Percentiles rank a stretch among this genome's conserved stretches.
Evolutionary conservation across 352 stramenopile species (phyloP).

Genomic region (Phytophthora vignae): DNA sequence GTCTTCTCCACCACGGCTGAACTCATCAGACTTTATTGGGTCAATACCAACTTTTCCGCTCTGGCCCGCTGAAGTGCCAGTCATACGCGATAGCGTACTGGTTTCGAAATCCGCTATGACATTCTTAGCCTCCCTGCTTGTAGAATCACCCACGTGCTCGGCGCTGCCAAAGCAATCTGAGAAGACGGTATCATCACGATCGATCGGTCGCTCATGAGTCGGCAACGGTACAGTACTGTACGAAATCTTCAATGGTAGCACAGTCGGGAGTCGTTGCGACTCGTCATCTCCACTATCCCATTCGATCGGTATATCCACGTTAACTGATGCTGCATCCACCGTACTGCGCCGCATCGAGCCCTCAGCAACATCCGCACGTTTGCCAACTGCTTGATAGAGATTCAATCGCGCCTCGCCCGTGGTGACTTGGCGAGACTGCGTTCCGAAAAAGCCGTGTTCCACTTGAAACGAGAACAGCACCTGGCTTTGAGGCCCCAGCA

Average conservation of each 20-base stretch:
- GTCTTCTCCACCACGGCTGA: not conserved
- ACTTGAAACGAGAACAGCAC: slow-evolving; percentile 29
- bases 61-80: not conserved
- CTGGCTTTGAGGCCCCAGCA: slow-evolving; percentile 25
- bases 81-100: not conserved
- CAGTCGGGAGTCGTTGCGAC: not conserved
- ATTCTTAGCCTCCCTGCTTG: not conserved
- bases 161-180: not conserved
- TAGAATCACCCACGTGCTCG: not conserved
- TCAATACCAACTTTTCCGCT: not conserved
- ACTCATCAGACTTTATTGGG: not conserved
- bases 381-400: slow-evolving; percentile 15
- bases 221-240: not conserved
- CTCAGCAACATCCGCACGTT: not conserved
- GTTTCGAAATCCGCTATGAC: too few relatives aligned
- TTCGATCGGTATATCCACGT: slow-evolving; percentile 13
- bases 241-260: slow-evolving; percentile 19
- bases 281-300: slow-evolving; percentile 5
- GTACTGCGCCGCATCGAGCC: not conserved
- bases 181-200: not conserved
- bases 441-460: slow-evolving; percentile 37
- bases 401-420: slow-evolving; percentile 38
- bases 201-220: not conserved
- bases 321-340: not conserved
- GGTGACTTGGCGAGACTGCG: slow-evolving; percentile 16